Conservation (phyloP, 441 rosid species). For the Adansonia grandidieri region DNA sequence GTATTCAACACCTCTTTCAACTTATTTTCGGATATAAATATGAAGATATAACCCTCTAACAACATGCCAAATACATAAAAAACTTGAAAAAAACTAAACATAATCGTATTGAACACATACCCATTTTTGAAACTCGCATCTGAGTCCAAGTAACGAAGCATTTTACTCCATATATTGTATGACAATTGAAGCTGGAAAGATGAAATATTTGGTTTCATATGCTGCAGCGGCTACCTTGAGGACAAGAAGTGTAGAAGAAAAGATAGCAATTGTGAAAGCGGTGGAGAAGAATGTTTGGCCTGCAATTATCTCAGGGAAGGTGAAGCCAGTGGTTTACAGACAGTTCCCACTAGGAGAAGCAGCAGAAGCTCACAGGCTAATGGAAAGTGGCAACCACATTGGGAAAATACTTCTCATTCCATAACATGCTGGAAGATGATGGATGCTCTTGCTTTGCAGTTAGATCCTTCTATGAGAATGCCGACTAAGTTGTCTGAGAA, state of each 20-base stretch:
- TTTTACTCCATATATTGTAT: background rate
- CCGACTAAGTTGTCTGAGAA: background rate
- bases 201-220: background rate
- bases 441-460: background rate
- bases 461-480: background rate
- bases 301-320: constrained; percentile 62
- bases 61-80: too few species aligned
- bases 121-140: too few species aligned
- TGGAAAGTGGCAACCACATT: constrained; percentile 74
- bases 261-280: constrained; percentile 66
- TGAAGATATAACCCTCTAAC: too few species aligned
- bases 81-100: too few species aligned
- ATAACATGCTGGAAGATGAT: constrained; percentile 29
- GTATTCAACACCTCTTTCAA: too few species aligned
- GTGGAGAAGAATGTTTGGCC: constrained; percentile 88
- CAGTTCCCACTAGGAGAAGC: constrained; percentile 58
- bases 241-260: constrained; percentile 64
- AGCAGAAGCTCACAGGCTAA: constrained; percentile 70
- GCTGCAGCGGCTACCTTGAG: constrained; percentile 70
- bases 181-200: constrained; percentile 4
- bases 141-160: too few species aligned
- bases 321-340: constrained; percentile 70
- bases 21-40: too few species aligned
- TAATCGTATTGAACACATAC: too few species aligned
- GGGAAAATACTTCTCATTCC: constrained; percentile 76